Evolutionary conservation across 495 filamentous ascomycete species (phyloP), one percentile per base, ranked within the genome.

Genomic region (Trichocladium uniseriatum): DNA sequence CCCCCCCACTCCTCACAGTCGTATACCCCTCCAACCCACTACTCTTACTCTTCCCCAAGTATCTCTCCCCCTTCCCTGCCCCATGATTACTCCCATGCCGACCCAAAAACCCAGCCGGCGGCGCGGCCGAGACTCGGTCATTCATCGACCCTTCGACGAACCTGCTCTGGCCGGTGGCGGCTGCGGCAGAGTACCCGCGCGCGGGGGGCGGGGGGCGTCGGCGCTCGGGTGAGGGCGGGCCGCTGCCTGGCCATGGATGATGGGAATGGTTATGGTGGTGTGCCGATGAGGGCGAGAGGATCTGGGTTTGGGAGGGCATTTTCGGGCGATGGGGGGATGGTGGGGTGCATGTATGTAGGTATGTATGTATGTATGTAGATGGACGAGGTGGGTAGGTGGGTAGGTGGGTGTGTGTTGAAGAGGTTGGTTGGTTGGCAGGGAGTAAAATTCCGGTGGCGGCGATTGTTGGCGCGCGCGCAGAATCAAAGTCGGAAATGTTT

Each of bases 81-180:
- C 16, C 18, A 7, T 15, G 16, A 4, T 10, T 10, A 11, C 7
- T 2, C 31, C 5, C 31, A 10, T 10, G 9, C 31, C 77, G 72
- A 7, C 70, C 77, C 28, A 82, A 62, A 57, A 79, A 87, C 36
- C 78, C 72, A 27, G 69, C 64, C 8, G 85, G 85, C 32, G 85
- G 85, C 54, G 70, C 78, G 49, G 82, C 73, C 52, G 82, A 87
- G 15, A 76, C 72, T 49, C 82, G 78, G 61, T 89, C 84, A 59
- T 80, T 84, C 84, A 89, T 88, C 47, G 76, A 84, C 2, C 81
- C 85, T 56, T 89, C 85, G 5, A 82, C 63, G 57, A 89, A 89
- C 24, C 77, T 54, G 44, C 63, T 66, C 29, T 59, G 50, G 19
- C 45, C 43, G 16, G 47, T 43, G 38, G 21, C 29, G 10, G 38